Percentiles rank a stretch among this genome's conserved stretches.
phyloP scores from a whole-genome alignment of 768 basidiomycete genomes.

The Omphalotus guepiniiformis region DNA sequence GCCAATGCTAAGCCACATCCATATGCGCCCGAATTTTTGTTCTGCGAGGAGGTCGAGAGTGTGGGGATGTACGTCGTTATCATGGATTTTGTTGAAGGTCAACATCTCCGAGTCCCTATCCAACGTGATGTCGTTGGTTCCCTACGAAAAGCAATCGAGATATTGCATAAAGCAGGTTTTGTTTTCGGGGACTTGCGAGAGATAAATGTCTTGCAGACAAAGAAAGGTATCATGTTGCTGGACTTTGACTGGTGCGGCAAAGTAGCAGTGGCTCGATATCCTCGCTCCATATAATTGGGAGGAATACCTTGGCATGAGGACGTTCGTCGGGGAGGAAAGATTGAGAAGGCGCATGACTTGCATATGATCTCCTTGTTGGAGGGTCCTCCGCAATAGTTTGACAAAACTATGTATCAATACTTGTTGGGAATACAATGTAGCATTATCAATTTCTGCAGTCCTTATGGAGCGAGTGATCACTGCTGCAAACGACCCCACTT shows the following conservation, averaged over 20 bases:
- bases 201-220: constrained; percentile 12
- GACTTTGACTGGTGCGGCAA: constrained; percentile 22
- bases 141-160: constrained; percentile 3
- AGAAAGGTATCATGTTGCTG: constrained; percentile 12
- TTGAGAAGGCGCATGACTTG: constrained; percentile 11
- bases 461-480: too few relatives aligned
- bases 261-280: constrained; percentile 14
- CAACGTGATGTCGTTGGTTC: neutral
- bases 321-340: constrained; percentile 8
- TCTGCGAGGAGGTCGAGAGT: neutral
- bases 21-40: neutral
- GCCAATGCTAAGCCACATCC: too few relatives aligned
- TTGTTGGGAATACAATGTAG: too few relatives aligned
- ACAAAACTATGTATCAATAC: too few relatives aligned
- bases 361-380: constrained; percentile 1
- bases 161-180: constrained; percentile 13
- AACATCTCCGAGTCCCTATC: neutral
- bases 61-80: constrained; percentile 4
- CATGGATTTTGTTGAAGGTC: neutral
- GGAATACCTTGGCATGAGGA: too few relatives aligned
- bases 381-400: too few relatives aligned
- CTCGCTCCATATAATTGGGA: too few relatives aligned
- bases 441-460: too few relatives aligned
- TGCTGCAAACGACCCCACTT: too few relatives aligned
- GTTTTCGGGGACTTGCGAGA: constrained; percentile 20